Evolutionary conservation across 768 basidiomycete genomes (phyloP), one percentile per base, ranked within the genome.

Genomic region (Trametes meyenii): DNA sequence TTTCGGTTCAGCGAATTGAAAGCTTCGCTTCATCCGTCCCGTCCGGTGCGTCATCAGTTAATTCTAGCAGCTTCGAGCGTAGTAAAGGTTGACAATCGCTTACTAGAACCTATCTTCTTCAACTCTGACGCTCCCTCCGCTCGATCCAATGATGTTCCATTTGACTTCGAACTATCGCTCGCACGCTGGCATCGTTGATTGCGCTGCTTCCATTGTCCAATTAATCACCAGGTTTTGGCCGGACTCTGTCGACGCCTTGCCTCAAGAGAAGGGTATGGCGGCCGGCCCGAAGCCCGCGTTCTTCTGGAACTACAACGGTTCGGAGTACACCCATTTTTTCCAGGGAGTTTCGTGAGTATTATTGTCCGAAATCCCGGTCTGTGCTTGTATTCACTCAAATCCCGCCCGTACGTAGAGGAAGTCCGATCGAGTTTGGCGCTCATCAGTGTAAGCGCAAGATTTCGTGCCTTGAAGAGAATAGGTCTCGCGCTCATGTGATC

Each of bases 1-100:
- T 92, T 92, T 64, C 75, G 84, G 11, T 92, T 92, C 69, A 76
- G 86, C 56, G 87, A 90, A 43, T 68, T 92, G 51, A 90, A 85
- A 68, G 82, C 89, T 0, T 89, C 87, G 63, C 50, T 51, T 3
- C 21, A 51, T 29, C 45, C 13, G 5, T 13, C 12, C 8, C 8
- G 8, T 33, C 8, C 29, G 29, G 19, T 13, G 11, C 23, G 12
- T 23, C 8, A 23, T 46, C 3, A 39, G 44, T 45, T n/a, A 11
- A 45, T 21, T 23, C 4, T 12, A 11, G 14, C 4, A 10, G 45
- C 23, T 5, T 23, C 24, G 8, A 23, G 13, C 8, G 8, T 23
- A n/a, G 23, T 26, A 33, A n/a, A n/a, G 19, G 2, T 23, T 13
- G 13, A 12, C 24, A 23, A 19, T 11, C 23, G 12, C 24, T 10